Conservation (phyloP, 148 eudicot genomes). For the Diospyros lotus region DNA sequence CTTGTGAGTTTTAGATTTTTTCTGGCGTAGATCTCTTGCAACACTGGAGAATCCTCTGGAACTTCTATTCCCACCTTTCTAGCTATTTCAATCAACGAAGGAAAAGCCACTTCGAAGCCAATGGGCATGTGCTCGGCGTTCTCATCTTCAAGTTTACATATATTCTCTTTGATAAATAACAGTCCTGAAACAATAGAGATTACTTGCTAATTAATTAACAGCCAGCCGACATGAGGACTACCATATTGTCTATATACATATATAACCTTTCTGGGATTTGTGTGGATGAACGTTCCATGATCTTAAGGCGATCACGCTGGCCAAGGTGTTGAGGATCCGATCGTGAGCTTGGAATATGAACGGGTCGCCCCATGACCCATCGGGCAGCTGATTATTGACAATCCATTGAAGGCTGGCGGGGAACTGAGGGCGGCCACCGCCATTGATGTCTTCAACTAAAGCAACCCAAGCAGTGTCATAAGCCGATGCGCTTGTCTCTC, state of each 20-base stretch:
- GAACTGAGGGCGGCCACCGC: conserved; percentile 52
- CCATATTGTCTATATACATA: no score
- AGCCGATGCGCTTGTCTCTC: conserved; percentile 41
- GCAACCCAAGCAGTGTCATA: conserved; percentile 77
- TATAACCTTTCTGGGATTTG: conserved; percentile 33
- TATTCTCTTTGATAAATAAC: conserved; percentile 53
- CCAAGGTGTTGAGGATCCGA: conserved; percentile 62
- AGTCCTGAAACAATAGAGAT: conserved; percentile 31
- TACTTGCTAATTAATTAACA: no score
- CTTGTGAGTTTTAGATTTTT: conserved; percentile 68
- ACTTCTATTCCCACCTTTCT: conserved; percentile 49
- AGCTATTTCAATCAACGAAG: conserved; percentile 69
- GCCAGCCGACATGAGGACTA: no score
- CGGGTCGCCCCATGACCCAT: conserved; percentile 83
- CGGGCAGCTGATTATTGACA: conserved; percentile 52
- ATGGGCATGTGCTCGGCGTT: conserved; percentile 81
- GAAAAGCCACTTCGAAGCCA: conserved; percentile 89
- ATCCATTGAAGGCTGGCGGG: conserved; percentile 75
- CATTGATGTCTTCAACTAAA: conserved; percentile 47
- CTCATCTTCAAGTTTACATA: conserved; percentile 61
- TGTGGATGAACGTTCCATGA: conserved; percentile 60
- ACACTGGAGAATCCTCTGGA: conserved; percentile 39
- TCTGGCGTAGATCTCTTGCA: conserved; percentile 54
- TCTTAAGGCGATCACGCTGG: conserved; percentile 70
- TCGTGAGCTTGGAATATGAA: conserved; percentile 56